phyloP scores from a whole-genome alignment of 2,329 filamentous ascomycete genomes.

The Endocalyx cinctus region DNA sequence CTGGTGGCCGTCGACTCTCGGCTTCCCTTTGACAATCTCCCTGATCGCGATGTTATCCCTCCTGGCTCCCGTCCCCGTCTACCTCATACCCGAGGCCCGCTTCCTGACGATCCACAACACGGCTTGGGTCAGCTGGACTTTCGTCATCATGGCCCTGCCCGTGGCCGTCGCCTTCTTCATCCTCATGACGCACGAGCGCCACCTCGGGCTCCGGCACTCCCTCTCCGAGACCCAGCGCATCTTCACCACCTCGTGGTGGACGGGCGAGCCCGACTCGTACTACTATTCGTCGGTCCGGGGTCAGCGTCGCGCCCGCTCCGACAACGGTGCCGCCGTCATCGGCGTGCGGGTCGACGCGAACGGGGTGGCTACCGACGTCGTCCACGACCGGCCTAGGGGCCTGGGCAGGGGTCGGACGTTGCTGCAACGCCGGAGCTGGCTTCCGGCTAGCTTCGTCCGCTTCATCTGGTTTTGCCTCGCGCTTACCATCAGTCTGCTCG shows the following conservation, averaged over 20 bases:
- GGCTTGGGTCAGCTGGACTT: slow-evolving; percentile 65
- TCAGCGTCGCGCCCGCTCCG: slow-evolving; percentile 36
- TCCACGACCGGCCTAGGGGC: too few species aligned
- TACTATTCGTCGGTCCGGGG: too few species aligned
- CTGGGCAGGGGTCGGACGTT: slow-evolving; percentile 27
- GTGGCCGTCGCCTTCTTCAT: slow-evolving; percentile 62
- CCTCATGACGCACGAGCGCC: slow-evolving; percentile 59
- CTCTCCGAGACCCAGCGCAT: slow-evolving; percentile 64
- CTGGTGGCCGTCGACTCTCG: slow-evolving; percentile 64
- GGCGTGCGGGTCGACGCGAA: slow-evolving; percentile 34
- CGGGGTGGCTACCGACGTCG: slow-evolving; percentile 18
- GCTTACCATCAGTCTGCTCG: slow-evolving; percentile 57
- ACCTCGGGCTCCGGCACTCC: slow-evolving; percentile 55
- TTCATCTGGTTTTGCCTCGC: slow-evolving; percentile 68
- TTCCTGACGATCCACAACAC: slow-evolving; percentile 60
- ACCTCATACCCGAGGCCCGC: slow-evolving; percentile 47
- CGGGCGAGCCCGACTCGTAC: slow-evolving; percentile 49
- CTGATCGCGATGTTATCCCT: slow-evolving; percentile 58
- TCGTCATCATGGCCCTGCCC: slow-evolving; percentile 65
- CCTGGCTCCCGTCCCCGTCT: slow-evolving; percentile 55
- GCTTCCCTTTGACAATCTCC: slow-evolving; percentile 60
- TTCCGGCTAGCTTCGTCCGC: slow-evolving; percentile 62
- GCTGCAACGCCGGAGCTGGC: slow-evolving; percentile 48
- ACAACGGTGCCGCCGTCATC: slow-evolving; percentile 27
- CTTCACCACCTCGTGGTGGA: slow-evolving; percentile 64